Evolutionary conservation across 805 yeast genomes (phyloP).

Genomic region (Candida pini): DNA sequence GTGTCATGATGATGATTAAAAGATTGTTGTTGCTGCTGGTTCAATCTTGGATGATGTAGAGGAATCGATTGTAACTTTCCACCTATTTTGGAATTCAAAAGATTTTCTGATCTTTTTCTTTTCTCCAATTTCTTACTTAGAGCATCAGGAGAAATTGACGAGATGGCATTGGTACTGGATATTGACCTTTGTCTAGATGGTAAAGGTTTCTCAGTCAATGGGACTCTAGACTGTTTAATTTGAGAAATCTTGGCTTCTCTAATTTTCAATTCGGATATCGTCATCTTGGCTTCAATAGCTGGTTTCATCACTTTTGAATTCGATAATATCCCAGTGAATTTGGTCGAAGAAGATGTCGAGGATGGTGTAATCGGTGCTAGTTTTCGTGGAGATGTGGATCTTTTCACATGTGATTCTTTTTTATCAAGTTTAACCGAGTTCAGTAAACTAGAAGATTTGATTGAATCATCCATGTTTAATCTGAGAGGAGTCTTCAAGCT

Average conservation of each 20-base stretch:
- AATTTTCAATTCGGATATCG: conserved; percentile 1
- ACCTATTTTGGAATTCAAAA: conserved; percentile 9
- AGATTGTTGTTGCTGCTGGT: background rate
- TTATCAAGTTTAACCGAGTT: conserved; percentile 8
- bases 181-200: conserved; percentile 8
- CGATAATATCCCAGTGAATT: conserved; percentile 3
- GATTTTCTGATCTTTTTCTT: conserved; percentile 13
- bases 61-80: conserved; percentile 12
- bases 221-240: conserved; percentile 13
- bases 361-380: background rate
- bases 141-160: conserved; percentile 13
- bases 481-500: conserved; percentile 5
- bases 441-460: conserved; percentile 5
- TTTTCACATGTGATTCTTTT: conserved; percentile 1
- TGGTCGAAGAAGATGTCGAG: background rate
- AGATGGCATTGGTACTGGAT: conserved; percentile 8
- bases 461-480: conserved; percentile 3
- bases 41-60: conserved; percentile 15
- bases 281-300: conserved; percentile 4
- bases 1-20: background rate
- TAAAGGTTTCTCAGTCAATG: conserved; percentile 23
- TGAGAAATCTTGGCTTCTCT: conserved; percentile 7
- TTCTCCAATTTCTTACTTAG: conserved; percentile 16
- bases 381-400: background rate
- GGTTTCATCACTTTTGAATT: conserved; percentile 13